Base-by-base conservation (phyloP, 805 yeast species). In the Lipomyces chichibuensis region DNA sequence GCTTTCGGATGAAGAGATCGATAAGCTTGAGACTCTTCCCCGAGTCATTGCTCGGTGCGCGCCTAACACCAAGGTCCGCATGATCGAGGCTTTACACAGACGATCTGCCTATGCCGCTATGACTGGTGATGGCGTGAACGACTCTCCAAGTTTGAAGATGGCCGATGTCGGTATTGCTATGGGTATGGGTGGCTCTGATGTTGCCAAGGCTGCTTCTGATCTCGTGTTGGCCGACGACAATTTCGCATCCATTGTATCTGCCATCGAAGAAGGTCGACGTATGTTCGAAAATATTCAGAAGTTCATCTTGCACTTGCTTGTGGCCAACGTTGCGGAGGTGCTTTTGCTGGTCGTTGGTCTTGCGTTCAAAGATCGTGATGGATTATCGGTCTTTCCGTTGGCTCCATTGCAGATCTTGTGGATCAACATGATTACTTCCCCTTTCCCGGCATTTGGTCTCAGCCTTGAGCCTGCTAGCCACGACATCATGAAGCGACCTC, bases 101-200 rank as follows among this genome's bases (percentile, higher is more conserved):
- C 85, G 85, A 77, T 78, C 82, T 69, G 80, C 87, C 75, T 83
- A 87, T 77, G 83, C 88, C 78, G 94, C 94, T 23, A 90, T 89
- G 94, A 88, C 92, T 35, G 92, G 92, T 69, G 94, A 89, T 76
- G 94, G 94, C 70, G 93, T 89, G 57, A 89, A 89, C 76, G 94
- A 89, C 75, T 88, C 92, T 1, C 94, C 94, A 32, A 85, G 90
- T 46, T 80, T 89, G 77, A 89, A 89, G 76, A 86, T 82, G 70
- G 89, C 94, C 2, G 92, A 89, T 77, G 91, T 89, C 65, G 94
- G 94, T 71, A 88, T 89, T 76, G 92, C 94, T 11, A 89, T 89
- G 94, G 94, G 94, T 58, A 81, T 86, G 79, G 85, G 88, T 68
- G 94, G 94, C 4, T 87, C 91, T 13, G 94, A 89, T 79, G 94